Evolutionary conservation across 2,329 filamentous ascomycete species (phyloP).

Genomic region (Paecilomyces formosus): DNA sequence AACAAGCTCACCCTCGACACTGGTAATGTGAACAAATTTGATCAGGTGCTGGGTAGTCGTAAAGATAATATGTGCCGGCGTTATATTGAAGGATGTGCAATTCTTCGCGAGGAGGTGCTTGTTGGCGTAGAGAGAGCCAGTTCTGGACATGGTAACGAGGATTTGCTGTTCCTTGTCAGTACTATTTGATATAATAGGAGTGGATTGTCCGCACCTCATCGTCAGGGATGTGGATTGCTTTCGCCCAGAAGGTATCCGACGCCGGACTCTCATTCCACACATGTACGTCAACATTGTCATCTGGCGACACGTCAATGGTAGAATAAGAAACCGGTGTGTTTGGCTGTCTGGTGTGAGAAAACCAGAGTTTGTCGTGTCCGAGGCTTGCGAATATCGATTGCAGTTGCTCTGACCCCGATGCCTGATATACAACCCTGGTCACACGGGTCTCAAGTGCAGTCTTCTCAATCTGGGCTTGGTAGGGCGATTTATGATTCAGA

Average conservation of each 20-base stretch:
- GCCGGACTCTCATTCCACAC: constrained; percentile 25
- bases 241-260: constrained; percentile 32
- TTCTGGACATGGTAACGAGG: constrained; percentile 61
- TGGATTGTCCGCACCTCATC: constrained; percentile 27
- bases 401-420: constrained; percentile 25
- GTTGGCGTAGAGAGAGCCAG: constrained; percentile 73
- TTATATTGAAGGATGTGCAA: constrained; percentile 84
- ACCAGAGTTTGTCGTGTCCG: constrained; percentile 28
- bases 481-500: constrained; percentile 28
- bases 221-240: constrained; percentile 26
- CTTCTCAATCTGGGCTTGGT: constrained; percentile 21
- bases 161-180: constrained; percentile 32
- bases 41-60: constrained; percentile 89
- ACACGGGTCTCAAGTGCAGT: constrained; percentile 27
- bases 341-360: constrained; percentile 21
- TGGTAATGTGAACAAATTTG: constrained; percentile 81
- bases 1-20: constrained; percentile 50
- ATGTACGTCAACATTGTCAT: constrained; percentile 10
- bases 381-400: constrained; percentile 30
- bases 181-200: not conserved
- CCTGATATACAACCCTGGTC: constrained; percentile 21
- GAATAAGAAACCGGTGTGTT: constrained; percentile 23
- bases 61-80: constrained; percentile 74
- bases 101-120: constrained; percentile 68
- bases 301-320: constrained; percentile 13